These are phyloP conservation scores for Centaurea solstitialis DNA, from an alignment of 129 eudicot species.

Conservation along the genomic window DNA sequence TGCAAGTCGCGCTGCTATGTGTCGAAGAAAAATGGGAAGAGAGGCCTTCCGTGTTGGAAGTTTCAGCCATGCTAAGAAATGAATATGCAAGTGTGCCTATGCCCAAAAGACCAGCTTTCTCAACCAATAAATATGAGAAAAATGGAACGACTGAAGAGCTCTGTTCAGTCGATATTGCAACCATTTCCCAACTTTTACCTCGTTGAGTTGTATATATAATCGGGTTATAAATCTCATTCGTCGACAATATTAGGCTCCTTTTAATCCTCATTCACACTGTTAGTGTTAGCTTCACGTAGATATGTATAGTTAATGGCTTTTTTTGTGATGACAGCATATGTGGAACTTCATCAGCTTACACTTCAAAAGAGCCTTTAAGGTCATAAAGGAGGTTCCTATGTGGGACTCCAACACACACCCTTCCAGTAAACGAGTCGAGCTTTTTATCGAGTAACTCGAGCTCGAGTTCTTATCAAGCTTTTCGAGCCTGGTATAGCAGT, in stretches of 20 bases:
- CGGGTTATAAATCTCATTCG: neutral
- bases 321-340: neutral
- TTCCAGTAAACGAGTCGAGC: too few relatives aligned
- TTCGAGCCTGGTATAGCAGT: too few relatives aligned
- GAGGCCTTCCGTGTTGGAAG: slow-evolving; percentile 30
- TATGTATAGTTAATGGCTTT: neutral
- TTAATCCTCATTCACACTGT: neutral
- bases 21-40: slow-evolving; percentile 30
- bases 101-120: slow-evolving; percentile 26
- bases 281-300: neutral
- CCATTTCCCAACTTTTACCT: slow-evolving; percentile 20
- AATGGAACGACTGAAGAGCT: neutral
- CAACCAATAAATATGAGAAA: slow-evolving; percentile 1
- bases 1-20: slow-evolving; percentile 21
- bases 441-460: too few relatives aligned
- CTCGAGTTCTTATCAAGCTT: too few relatives aligned
- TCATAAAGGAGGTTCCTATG: neutral
- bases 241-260: neutral
- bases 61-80: slow-evolving; percentile 18
- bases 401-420: neutral
- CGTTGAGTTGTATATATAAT: slow-evolving; percentile 13
- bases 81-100: slow-evolving; percentile 17
- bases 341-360: neutral
- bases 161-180: slow-evolving; percentile 17
- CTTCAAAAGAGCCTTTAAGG: neutral